Conservation (phyloP, 768 basidiomycete species). For the Leccinum uliginosum region DNA sequence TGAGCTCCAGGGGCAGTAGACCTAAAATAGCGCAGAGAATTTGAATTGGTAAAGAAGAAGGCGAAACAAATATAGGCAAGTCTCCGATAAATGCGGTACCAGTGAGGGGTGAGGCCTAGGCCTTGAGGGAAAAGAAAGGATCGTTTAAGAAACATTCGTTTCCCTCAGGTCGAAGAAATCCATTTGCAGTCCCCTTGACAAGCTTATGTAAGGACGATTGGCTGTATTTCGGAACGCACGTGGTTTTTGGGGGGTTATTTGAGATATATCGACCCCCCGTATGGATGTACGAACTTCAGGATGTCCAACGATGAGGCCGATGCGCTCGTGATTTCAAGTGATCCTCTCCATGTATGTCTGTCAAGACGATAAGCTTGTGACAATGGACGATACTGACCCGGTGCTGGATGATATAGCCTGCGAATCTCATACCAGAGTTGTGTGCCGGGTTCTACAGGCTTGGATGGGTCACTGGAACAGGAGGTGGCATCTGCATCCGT, state of each 20-base stretch:
- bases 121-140: too few relatives aligned
- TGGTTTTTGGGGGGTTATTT: neutral
- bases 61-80: too few relatives aligned
- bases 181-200: too few relatives aligned
- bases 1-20: neutral
- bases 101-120: too few relatives aligned
- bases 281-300: neutral
- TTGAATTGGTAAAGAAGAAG: neutral
- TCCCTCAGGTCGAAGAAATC: too few relatives aligned
- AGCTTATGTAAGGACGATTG: too few relatives aligned
- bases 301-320: slow-evolving; percentile 35
- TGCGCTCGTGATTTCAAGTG: slow-evolving; percentile 51
- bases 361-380: neutral
- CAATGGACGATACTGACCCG: neutral
- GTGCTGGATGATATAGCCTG: slow-evolving; percentile 51
- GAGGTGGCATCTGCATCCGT: slow-evolving; percentile 75
- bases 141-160: too few relatives aligned
- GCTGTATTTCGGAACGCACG: neutral
- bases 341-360: slow-evolving; percentile 56
- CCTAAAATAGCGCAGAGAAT: neutral
- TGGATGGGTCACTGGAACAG: slow-evolving; percentile 92
- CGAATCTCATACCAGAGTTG: slow-evolving; percentile 86
- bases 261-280: neutral
- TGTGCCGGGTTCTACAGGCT: slow-evolving; percentile 81
- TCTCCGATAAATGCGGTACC: too few relatives aligned